Percentiles rank a stretch among this genome's conserved stretches.
phyloP scores from a whole-genome alignment of 306 rosid species.

The Crataegus laevigata region DNA sequence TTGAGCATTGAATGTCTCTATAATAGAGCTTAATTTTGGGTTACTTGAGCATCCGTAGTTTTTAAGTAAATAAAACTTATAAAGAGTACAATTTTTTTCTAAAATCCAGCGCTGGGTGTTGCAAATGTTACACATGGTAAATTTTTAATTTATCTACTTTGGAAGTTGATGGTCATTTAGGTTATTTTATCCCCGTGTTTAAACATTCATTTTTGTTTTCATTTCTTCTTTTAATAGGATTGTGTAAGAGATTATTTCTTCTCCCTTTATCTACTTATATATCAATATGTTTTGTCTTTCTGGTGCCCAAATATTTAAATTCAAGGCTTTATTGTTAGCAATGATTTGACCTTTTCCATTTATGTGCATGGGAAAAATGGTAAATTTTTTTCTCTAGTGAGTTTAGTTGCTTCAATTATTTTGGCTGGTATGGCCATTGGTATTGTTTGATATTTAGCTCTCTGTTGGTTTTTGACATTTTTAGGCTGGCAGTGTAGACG shows the following conservation, averaged over 20 bases:
- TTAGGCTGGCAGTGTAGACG: conserved; percentile 67
- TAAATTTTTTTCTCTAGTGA: not conserved
- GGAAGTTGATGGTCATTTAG: not conserved
- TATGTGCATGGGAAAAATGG: not conserved
- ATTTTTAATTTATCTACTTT: not conserved
- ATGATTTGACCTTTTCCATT: not conserved
- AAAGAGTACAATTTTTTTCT: not conserved
- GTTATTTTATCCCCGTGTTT: not conserved
- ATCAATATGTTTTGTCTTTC: not conserved
- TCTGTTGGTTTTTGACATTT: conserved; percentile 3
- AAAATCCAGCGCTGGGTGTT: not conserved
- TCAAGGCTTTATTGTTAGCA: not conserved
- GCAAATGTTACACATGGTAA: not conserved
- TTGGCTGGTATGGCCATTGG: not conserved
- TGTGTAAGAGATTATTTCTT: not conserved
- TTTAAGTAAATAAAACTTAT: not conserved
- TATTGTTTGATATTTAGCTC: conserved; percentile 8
- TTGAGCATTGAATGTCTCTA: not conserved
- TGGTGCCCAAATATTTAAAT: not conserved
- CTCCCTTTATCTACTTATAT: not conserved
- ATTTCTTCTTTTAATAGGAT: not conserved
- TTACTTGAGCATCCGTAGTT: not conserved
- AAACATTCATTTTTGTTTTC: not conserved
- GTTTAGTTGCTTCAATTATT: not conserved
- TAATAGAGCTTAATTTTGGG: not conserved